Conservation (phyloP, 2,329 filamentous ascomycete species). For the Fusarium brachygibbosum region DNA sequence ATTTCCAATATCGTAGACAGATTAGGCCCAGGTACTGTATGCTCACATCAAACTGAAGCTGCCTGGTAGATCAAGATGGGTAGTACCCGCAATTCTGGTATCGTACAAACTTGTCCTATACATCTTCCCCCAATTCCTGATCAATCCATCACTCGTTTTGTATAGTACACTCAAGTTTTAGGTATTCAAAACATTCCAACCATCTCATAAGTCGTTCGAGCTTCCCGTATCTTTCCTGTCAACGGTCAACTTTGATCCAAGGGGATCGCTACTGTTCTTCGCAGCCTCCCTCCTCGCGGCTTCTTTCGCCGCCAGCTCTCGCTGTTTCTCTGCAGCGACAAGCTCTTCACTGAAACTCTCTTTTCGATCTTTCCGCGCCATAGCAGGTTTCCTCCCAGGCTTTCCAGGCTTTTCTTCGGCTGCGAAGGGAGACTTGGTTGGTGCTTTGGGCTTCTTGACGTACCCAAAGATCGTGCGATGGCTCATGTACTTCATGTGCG, state of each 20-base stretch:
- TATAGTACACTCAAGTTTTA: conserved; percentile 38
- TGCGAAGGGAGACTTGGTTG: conserved; percentile 38
- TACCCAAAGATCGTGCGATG: conserved; percentile 50
- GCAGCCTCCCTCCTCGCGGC: conserved; percentile 10
- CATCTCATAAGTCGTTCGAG: conserved; percentile 14
- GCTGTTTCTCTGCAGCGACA: conserved; percentile 23
- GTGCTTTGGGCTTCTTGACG: conserved; percentile 36
- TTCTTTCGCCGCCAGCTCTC: conserved; percentile 15
- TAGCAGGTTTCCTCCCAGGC: conserved; percentile 3
- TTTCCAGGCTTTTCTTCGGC: not conserved
- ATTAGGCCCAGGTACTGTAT: not conserved
- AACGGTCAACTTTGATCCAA: conserved; percentile 25
- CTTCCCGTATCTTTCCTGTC: conserved; percentile 8
- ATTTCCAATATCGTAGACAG: not conserved
- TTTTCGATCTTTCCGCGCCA: conserved; percentile 14
- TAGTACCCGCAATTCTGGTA: conserved; percentile 26
- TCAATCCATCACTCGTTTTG: conserved; percentile 34
- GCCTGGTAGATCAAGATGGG: conserved; percentile 17
- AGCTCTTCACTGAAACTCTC: conserved; percentile 26
- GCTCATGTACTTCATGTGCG: conserved; percentile 50
- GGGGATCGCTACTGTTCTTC: conserved; percentile 23
- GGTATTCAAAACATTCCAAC: conserved; percentile 30
- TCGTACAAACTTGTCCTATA: conserved; percentile 30
- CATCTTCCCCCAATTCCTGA: conserved; percentile 11
- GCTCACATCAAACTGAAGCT: too few relatives aligned